Conservation (phyloP, 2,329 filamentous ascomycete species). For the Exophiala lecanii-corni region DNA sequence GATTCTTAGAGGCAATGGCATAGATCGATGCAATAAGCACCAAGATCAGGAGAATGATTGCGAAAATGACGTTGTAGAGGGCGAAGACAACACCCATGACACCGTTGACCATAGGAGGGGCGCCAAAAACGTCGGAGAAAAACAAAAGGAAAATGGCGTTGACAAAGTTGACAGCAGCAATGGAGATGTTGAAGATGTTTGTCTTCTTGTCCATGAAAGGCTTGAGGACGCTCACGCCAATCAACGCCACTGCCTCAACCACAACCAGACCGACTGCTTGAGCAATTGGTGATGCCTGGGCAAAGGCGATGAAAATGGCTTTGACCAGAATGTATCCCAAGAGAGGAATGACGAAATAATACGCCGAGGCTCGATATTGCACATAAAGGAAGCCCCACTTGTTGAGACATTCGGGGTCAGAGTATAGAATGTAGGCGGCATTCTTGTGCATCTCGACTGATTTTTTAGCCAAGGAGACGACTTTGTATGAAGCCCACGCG, state of each 20-base stretch:
- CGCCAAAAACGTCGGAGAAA: constrained; percentile 81
- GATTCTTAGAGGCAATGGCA: constrained; percentile 85
- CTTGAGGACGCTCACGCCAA: constrained; percentile 71
- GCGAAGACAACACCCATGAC: constrained; percentile 88
- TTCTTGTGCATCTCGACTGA: constrained; percentile 92
- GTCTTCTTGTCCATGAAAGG: constrained; percentile 99
- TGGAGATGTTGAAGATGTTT: constrained; percentile 93
- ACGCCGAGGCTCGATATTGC: constrained; percentile 90
- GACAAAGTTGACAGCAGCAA: constrained; percentile 83
- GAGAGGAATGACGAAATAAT: constrained; percentile 85
- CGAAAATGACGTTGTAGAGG: constrained; percentile 77
- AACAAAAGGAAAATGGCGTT: constrained; percentile 85
- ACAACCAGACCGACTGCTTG: constrained; percentile 80
- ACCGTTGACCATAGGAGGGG: constrained; percentile 77
- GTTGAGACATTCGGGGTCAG: constrained; percentile 87
- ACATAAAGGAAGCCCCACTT: constrained; percentile 99
- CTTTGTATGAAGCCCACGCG: constrained; percentile 82
- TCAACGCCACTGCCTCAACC: constrained; percentile 73
- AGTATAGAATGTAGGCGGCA: constrained; percentile 94
- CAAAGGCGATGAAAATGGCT: constrained; percentile 80
- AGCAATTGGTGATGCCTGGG: constrained; percentile 63
- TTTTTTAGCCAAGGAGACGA: constrained; percentile 80
- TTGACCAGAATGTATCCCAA: constrained; percentile 79
- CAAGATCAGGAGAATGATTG: constrained; percentile 75
- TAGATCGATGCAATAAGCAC: constrained; percentile 73